A percentile compares a stretch with the other conserved stretches of the same genome.
Evolutionary conservation across 805 yeast genomes (phyloP).

Genomic region (Candida ulmi): DNA sequence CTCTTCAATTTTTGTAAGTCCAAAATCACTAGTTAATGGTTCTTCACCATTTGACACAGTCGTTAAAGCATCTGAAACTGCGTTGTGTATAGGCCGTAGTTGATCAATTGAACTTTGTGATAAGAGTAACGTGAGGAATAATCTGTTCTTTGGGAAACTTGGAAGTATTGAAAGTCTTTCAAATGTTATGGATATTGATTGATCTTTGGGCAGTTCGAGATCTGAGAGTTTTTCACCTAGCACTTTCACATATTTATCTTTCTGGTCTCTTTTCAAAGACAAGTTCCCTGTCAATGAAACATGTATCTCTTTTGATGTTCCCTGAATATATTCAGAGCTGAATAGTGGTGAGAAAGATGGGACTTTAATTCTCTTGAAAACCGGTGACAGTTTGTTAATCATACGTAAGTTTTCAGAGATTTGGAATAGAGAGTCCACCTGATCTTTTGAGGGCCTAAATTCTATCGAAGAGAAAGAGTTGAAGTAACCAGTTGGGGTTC

Average conservation of each 20-base stretch:
- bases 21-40: not conserved
- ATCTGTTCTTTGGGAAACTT: conserved; percentile 1
- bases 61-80: not conserved
- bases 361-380: not conserved
- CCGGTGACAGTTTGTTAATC: conserved; percentile 6
- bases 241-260: not conserved
- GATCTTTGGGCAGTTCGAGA: not conserved
- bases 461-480: conserved; percentile 9
- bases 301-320: conserved; percentile 8
- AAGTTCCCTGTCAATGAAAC: conserved; percentile 8
- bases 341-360: conserved; percentile 6
- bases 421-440: not conserved
- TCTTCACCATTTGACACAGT: not conserved
- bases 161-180: conserved; percentile 1
- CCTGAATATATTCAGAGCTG: conserved; percentile 1
- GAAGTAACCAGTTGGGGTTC: conserved; percentile 4
- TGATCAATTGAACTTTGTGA: not conserved
- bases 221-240: not conserved
- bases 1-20: no score
- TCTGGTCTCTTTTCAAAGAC: not conserved
- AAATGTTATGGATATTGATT: conserved; percentile 1
- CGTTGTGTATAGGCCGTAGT: not conserved
- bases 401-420: conserved; percentile 1
- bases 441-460: conserved; percentile 2
- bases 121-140: conserved; percentile 5